These are phyloP conservation scores for Sanghuangporus baumii DNA, from an alignment of 1,284 basidiomycete species.

Conservation along the genomic window DNA sequence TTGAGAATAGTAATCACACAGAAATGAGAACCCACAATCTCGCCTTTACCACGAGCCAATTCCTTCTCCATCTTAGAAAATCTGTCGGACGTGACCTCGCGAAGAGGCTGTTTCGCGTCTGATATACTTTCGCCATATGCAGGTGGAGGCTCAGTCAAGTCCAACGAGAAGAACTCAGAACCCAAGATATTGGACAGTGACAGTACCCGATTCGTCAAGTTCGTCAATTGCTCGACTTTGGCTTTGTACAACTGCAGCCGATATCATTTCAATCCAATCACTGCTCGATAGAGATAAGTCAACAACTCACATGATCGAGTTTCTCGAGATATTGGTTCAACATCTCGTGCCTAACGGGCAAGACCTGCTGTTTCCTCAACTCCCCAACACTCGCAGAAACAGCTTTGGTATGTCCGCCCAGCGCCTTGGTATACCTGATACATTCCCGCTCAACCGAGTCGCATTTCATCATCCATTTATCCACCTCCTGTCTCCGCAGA, in stretches of 20 bases:
- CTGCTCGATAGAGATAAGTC: background rate
- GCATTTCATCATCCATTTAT: slow-evolving; percentile 63
- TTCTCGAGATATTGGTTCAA: slow-evolving; percentile 66
- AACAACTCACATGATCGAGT: slow-evolving; percentile 56
- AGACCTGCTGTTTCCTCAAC: slow-evolving; percentile 49
- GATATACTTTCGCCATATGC: slow-evolving; percentile 34
- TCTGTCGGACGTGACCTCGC: slow-evolving; percentile 71
- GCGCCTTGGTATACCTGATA: slow-evolving; percentile 51
- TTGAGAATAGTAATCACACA: background rate
- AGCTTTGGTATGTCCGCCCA: slow-evolving; percentile 67
- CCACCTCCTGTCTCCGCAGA: slow-evolving; percentile 59
- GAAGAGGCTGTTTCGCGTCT: slow-evolving; percentile 35
- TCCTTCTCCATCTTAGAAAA: slow-evolving; percentile 77
- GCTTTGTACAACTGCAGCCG: slow-evolving; percentile 60
- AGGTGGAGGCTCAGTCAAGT: slow-evolving; percentile 45
- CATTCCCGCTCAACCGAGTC: slow-evolving; percentile 57
- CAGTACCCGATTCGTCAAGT: slow-evolving; percentile 57
- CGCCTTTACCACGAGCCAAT: slow-evolving; percentile 70
- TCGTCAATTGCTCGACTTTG: slow-evolving; percentile 69
- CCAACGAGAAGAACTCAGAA: slow-evolving; percentile 49
- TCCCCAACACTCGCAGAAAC: slow-evolving; percentile 55
- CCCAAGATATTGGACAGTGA: slow-evolving; percentile 57
- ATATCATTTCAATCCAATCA: background rate
- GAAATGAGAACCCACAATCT: slow-evolving; percentile 52
- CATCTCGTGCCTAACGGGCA: slow-evolving; percentile 63